These are phyloP conservation scores for Carpinus viminea DNA, from an alignment of 306 rosid species.

Conservation along the genomic window DNA sequence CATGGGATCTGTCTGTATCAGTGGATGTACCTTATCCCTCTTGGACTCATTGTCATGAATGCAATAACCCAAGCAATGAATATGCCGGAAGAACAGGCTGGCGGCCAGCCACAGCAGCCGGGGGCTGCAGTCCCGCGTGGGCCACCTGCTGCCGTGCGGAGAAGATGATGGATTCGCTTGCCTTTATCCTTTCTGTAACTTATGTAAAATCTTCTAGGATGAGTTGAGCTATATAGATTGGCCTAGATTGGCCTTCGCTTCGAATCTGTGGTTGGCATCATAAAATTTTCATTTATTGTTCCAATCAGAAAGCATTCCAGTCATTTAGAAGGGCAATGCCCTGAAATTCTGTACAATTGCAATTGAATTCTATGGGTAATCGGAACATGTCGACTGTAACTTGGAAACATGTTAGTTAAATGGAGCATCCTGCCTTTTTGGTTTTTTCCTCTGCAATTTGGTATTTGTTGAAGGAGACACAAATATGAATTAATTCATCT, in stretches of 20 bases:
- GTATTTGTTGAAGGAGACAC: not conserved
- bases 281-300: not conserved
- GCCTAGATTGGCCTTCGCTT: conserved; percentile 18
- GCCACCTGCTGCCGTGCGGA: conserved; percentile 60
- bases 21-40: conserved; percentile 99
- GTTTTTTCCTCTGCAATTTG: not conserved
- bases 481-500: no score
- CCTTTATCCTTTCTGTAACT: conserved; percentile 7
- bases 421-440: not conserved
- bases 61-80: conserved; percentile 96
- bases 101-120: conserved; percentile 58
- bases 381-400: not conserved
- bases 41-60: conserved; percentile 91
- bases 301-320: not conserved
- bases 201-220: conserved; percentile 17
- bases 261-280: not conserved
- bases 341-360: not conserved
- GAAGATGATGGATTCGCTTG: conserved; percentile 53
- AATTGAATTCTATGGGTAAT: not conserved
- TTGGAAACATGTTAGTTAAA: not conserved
- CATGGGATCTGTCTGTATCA: conserved; percentile 31
- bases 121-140: conserved; percentile 63
- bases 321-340: conserved; percentile 1
- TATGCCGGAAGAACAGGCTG: conserved; percentile 82
- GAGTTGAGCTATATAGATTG: conserved; percentile 21